phyloP scores from a whole-genome alignment of 768 basidiomycete species.

The Boletus edulis region DNA sequence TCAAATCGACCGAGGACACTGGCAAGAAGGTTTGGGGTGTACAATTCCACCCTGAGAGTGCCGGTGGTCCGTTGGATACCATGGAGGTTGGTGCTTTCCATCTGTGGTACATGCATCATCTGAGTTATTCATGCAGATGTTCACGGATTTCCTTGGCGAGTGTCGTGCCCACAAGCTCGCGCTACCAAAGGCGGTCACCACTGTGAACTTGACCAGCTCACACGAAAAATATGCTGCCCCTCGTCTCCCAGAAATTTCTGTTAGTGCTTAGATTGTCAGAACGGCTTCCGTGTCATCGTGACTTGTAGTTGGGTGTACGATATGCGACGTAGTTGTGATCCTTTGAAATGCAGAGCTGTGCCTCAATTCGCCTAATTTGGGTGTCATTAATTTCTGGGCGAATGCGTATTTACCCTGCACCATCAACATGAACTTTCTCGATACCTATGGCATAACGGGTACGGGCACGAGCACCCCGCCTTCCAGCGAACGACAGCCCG shows the following conservation, averaged over 20 bases:
- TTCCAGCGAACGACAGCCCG: slow-evolving; percentile 38
- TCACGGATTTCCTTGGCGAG: slow-evolving; percentile 85
- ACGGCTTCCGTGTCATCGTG: background rate
- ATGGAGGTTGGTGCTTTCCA: slow-evolving; percentile 67
- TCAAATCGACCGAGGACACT: slow-evolving; percentile 88
- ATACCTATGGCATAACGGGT: slow-evolving; percentile 57
- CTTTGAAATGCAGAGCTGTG: too few species aligned
- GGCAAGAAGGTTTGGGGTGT: slow-evolving; percentile 96
- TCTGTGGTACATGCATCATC: background rate
- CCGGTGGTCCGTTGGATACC: slow-evolving; percentile 97
- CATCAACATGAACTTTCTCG: slow-evolving; percentile 67
- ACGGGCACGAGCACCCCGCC: slow-evolving; percentile 47
- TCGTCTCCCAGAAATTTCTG: slow-evolving; percentile 24
- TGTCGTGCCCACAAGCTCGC: slow-evolving; percentile 60
- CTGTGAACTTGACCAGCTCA: slow-evolving; percentile 12
- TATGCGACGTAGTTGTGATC: background rate
- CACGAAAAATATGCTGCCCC: slow-evolving; percentile 20
- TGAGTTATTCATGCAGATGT: slow-evolving; percentile 60
- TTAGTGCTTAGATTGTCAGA: slow-evolving; percentile 24
- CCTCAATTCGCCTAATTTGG: slow-evolving; percentile 15
- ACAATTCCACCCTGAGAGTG: slow-evolving; percentile 98
- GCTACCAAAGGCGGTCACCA: slow-evolving; percentile 17
- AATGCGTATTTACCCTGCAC: background rate
- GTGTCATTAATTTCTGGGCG: background rate
- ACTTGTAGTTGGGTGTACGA: slow-evolving; percentile 14